Evolutionary conservation across 148 eudicot genomes (phyloP), one percentile per base, ranked within the genome.

Genomic region (Chenopodium quinoa): DNA sequence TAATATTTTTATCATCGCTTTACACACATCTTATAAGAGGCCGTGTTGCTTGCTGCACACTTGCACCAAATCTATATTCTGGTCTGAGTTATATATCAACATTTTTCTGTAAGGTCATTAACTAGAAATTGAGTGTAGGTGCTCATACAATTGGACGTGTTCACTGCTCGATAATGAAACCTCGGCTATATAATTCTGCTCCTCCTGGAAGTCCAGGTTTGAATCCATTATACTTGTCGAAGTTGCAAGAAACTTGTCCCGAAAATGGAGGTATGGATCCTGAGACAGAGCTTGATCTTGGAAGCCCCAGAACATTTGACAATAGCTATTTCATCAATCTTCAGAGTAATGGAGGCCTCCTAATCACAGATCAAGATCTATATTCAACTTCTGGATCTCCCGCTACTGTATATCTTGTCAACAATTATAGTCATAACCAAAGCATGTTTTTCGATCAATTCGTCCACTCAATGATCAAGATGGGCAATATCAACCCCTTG

Each of bases 401-500:
- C 54, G 11, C 19, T 13, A 67, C 71, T 0, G 7, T 3, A 29
- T 6, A 67, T 10, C 17, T 31, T 29, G 71, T 67, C 40, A 29
- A 67, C 0, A 29, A 29, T 11, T 67, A 23, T 13, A 31, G 71
- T 31, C 37, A 7, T 12, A 67, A 67, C 71, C 71, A 14, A 31
- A 31, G 40, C 19, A 27, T 29, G 6, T 29, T 29, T 20, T 67
- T 67, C 14, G 8, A 31, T 0, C 37, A 67, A 8, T 67, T 67
- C 13, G 44, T 14, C 27, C n/a, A 13, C 20, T 67, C 71, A 0
- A 67, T 67, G 71, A 67, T 27, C 40, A 67, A 67, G 29, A 67
- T 67, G 71, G 71, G 71, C 37, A 67, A 67, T 31, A 67, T 67
- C 40, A 29, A 29, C 31, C 71, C 71, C 8, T 67, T 29, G 71